phyloP scores from a whole-genome alignment of 2,329 filamentous ascomycete genomes.

The Ophiocordyceps sinensis region DNA sequence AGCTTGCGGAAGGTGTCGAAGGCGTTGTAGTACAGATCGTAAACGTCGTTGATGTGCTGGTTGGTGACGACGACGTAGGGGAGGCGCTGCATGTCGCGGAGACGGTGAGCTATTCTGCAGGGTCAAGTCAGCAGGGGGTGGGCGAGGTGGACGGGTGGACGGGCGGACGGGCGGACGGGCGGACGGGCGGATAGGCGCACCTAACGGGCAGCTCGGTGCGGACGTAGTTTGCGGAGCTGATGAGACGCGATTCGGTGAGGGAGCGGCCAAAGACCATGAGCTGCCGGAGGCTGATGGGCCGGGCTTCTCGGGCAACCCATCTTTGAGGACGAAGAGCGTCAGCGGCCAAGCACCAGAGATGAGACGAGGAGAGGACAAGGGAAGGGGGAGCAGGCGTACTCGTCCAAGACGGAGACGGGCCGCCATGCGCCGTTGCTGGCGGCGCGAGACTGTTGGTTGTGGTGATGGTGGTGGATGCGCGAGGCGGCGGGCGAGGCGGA shows the following conservation, averaged over 20 bases:
- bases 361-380: not conserved
- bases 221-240: constrained; percentile 95
- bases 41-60: constrained; percentile 82
- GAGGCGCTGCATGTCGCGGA: constrained; percentile 92
- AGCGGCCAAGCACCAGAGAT: not conserved
- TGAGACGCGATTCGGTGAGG: constrained; percentile 73
- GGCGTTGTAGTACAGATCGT: constrained; percentile 93
- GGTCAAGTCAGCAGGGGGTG: not conserved
- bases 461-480: constrained; percentile 1
- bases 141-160: too few species aligned
- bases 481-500: not conserved
- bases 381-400: constrained; percentile 29
- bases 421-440: constrained; percentile 35
- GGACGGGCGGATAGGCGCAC: constrained; percentile 2
- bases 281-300: constrained; percentile 91
- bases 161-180: too few species aligned
- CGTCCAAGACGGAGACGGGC: constrained; percentile 48
- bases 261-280: constrained; percentile 95
- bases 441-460: constrained; percentile 2
- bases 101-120: constrained; percentile 69
- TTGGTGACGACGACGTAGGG: constrained; percentile 97
- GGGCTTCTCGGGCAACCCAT: constrained; percentile 84
- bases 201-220: constrained; percentile 59
- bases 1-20: constrained; percentile 83
- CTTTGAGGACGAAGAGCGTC: constrained; percentile 28